Evolutionary conservation across 202 grass and related monocot species (phyloP), one percentile per base, ranked within the genome.

Genomic region (Carex arenaria): DNA sequence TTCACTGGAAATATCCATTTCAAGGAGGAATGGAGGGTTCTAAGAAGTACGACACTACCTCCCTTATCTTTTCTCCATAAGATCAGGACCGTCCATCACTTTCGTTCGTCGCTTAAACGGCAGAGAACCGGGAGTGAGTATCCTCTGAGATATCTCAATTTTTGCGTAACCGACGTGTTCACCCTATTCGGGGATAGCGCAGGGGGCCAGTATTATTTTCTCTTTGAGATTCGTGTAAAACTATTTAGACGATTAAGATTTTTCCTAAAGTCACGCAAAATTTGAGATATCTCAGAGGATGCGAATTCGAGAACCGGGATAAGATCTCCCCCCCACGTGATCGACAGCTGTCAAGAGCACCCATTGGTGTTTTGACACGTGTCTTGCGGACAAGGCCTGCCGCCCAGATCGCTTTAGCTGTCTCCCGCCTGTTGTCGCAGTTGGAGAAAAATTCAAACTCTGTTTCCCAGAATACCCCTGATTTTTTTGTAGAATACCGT

Each of bases 341-440:
- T 32, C 42, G 63, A 18, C 62, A 55, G 23, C 74, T 79, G 62
- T 54, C 34, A 3, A 17, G 38, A 67, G 32, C 4, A 22, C 13
- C 40, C 43, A 10, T 45, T 1, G 38, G 31, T 31, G 8, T 30
- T 17, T 18, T 42, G 42, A 54, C 79, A 82, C 62, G 79, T 82
- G 79, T n/a, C 79, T 40, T 28, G 32, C 23, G 51, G 72, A 30
- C 71, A 45, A 72, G 69, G 43, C 69, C 43, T n/a, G 42, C 79
- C 79, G 40, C 12, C 79, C 79, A 81, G 61, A 64, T 51, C 2
- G 19, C 79, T 63, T 51, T 64, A 81, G 79, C 79, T 81, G 79
- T 81, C 79, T 63, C 79, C 61, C 79, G 61, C 0, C 79, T 51
- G 79, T 79, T 60, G 76, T 55, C 55, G 19, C 34, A 69, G 65